Evolutionary conservation across 176 grass and related monocot species (phyloP), one percentile per base, ranked within the genome.

Genomic region (Elaeis guineensis): DNA sequence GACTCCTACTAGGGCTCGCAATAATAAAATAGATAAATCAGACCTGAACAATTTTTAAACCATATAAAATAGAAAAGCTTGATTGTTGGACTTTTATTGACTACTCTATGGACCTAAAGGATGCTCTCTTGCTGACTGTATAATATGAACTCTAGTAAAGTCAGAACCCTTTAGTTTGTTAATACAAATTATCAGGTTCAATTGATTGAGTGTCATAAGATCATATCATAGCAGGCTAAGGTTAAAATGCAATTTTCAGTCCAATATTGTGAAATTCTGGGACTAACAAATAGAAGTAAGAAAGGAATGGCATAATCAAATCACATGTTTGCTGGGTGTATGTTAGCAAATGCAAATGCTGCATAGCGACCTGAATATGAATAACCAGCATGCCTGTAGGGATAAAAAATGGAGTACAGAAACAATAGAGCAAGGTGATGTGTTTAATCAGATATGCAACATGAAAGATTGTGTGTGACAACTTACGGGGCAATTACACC

Each of bases 401-500:
- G 51, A 6, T 1, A 85, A 65, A 53, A 26, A 75, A 71, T 81
- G 50, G 70, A 57, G 29, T 2, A 61, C 54, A 0, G 8, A 26
- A 72, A 64, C 14, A 35, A 4, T 35, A 3, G 0, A 62, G 48
- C 16, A 55, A 49, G 17, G n/a, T 49, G 20, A 29, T 65, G 29
- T 30, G 29, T 30, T 30, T 30, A 30, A 6, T 77, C 9, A 12
- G 11, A 44, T 14, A 44, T 2, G 1, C 35, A 44, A 44, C 35
- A 44, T 14, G 35, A 44, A 44, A 30, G 35, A 44, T 44, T 44
- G 1, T 44, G 35, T 14, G 35, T 3, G 3, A 44, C 20, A 64
- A 91, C 86, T 91, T 69, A 97, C 92, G 87, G 92, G 48, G 92
- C 93, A 85, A 97, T 97, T 59, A 97, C 70, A 3, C 80, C 93